Conservation (phyloP, 352 stramenopile species). For the Pythium plurisporium region DNA sequence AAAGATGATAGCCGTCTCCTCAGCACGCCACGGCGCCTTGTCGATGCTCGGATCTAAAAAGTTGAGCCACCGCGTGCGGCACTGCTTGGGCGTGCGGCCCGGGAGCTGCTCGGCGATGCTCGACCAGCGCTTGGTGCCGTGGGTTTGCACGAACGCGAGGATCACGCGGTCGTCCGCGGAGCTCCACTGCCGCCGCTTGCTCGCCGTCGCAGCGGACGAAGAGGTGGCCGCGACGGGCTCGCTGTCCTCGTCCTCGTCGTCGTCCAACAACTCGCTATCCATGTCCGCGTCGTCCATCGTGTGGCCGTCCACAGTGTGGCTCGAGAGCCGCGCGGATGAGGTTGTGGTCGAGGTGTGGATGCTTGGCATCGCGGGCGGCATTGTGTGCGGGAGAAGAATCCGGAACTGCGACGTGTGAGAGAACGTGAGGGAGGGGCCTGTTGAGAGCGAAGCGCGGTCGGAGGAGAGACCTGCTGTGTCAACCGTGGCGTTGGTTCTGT, state of each 20-base stretch:
- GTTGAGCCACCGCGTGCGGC: constrained; percentile 94
- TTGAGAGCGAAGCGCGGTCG: background rate
- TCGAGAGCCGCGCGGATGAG: background rate
- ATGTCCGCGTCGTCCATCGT: background rate
- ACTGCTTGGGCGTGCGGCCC: constrained; percentile 95
- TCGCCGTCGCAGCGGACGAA: no score
- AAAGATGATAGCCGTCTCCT: constrained; percentile 89
- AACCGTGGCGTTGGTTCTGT: constrained; percentile 7
- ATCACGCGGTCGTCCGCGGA: constrained; percentile 61
- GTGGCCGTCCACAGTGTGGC: no score
- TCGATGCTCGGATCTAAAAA: constrained; percentile 92
- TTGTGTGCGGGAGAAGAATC: background rate
- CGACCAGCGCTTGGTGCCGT: constrained; percentile 89
- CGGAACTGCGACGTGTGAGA: constrained; percentile 17
- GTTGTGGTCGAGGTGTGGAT: background rate
- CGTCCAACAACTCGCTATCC: constrained; percentile 10
- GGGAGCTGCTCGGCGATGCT: constrained; percentile 91
- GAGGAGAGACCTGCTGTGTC: background rate
- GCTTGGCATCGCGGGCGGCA: background rate
- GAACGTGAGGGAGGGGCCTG: background rate
- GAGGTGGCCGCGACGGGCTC: no score
- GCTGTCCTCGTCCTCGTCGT: constrained; percentile 2
- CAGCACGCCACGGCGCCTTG: constrained; percentile 89
- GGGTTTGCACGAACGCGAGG: constrained; percentile 60
- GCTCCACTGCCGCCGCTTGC: constrained; percentile 62